Evolutionary conservation across 75 land plant species (phyloP), one percentile per base, ranked within the genome.

Genomic region (Chamaecyparis obtusa): DNA sequence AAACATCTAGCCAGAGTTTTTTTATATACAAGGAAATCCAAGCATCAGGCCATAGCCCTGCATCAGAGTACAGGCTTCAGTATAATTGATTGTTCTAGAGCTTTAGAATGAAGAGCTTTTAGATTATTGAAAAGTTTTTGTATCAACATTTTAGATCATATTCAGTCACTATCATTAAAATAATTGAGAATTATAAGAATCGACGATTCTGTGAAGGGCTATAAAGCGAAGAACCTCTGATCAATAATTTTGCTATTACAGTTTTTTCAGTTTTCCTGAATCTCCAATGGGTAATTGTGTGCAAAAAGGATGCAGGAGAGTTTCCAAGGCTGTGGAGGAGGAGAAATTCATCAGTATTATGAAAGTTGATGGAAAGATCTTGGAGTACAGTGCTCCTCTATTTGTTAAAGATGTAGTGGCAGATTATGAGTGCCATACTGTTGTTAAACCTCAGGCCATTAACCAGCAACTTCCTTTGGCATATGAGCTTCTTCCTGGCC

Each of bases 341-440:
- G 56, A 80, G 43, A 16, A 48, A 37, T 48, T 81, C 9, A 85
- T 90, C 64, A 46, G 41, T 84, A 43, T 90, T 9, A 85, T 86
- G 69, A 90, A 88, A 84, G 30, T 17, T 5, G 91, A 90, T 48
- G 91, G 91, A 48, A 88, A 88, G 81, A 36, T 88, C 2, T 57
- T 90, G 19, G 87, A 88, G 33, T 90, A 85, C 86, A 86, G 6
- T 39, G 55, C 48, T 17, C 80, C 87, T 85, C 43, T 75, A 14
- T 60, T 77, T 54, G 91, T 90, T 0, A 90, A 83, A 39, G 91
- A 90, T 9, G 35, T 90, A 15, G 44, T 90, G 87, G 51, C 37
- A 39, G 86, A 86, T 19, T 84, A 86, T n/a, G 32, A 86, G 3
- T 55, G 83, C 72, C 57, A 33, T 10, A 75, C 46, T 11, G 75